Evolutionary conservation across 139 green algal genomes (phyloP), one percentile per base, ranked within the genome.

Genomic region (Chlorella sp.): DNA sequence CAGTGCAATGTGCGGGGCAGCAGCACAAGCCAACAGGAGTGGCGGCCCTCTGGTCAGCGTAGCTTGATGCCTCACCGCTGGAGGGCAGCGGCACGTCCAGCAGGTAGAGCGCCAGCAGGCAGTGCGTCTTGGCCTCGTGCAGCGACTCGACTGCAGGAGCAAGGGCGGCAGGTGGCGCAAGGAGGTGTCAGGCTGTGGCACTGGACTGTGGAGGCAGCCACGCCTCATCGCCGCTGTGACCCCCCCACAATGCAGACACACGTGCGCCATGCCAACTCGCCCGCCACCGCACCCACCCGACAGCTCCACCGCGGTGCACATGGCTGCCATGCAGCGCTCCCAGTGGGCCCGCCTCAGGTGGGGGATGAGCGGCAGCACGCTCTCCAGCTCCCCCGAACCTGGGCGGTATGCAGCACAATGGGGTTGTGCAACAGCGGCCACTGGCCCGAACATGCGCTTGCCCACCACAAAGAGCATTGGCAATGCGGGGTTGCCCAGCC

Each of bases 241-340:
- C 56, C 16, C 11, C 3, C 22, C 11, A 65, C 16, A 28, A 65
- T n/a, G n/a, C n/a, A n/a, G n/a, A n/a, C n/a, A n/a, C n/a, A n/a
- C n/a, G n/a, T n/a, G 48, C 46, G 30, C 26, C n/a, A 68, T 82
- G 54, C n/a, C n/a, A n/a, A n/a, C n/a, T n/a, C n/a, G n/a, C n/a
- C n/a, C n/a, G n/a, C 17, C 46, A 20, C 46, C 46, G 16, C 30
- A 3, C 16, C 60, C 81, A 64, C 81, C 72, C 19, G 60, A 56
- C 36, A 85, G 28, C 46, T 85, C 87, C 11, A 60, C 38, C 0
- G 36, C 43, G 28, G 88, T 54, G 41, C 73, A 81, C 80, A 85
- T 70, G 44, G 64, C 83, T 20, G 84, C 84, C 85, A 89, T 89
- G 78, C 85, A 87, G n/a, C 89, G 84, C 77, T 92, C 76, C 87